phyloP scores from a whole-genome alignment of 2,329 filamentous ascomycete genomes.

The Dichotomopilus funicola region DNA sequence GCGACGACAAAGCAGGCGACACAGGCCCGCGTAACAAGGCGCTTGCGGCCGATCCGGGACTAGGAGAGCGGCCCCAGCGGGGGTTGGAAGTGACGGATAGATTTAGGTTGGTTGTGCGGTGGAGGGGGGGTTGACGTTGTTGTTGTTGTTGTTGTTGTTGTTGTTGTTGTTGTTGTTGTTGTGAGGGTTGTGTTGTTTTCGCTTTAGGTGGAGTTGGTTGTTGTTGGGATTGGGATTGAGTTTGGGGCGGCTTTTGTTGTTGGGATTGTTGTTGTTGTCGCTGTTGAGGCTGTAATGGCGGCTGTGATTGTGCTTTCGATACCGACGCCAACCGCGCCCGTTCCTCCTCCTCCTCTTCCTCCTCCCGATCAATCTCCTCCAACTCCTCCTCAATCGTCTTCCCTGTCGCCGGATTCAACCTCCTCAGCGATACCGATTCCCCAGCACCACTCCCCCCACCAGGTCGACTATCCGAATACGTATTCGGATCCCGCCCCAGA shows the following conservation, averaged over 20 bases:
- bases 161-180: constrained; percentile 7
- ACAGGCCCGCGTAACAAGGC: constrained; percentile 10
- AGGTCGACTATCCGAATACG: constrained; percentile 40
- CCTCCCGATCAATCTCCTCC: constrained; percentile 28
- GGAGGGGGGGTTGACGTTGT: constrained; percentile 1
- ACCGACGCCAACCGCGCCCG: neutral
- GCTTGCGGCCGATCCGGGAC: neutral
- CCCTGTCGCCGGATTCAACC: constrained; percentile 39
- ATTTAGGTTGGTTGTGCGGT: too few species aligned
- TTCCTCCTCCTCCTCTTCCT: constrained; percentile 9
- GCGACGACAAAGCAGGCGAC: neutral
- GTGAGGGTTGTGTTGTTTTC: too few species aligned
- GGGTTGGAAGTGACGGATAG: constrained; percentile 31
- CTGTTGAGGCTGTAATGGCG: too few species aligned
- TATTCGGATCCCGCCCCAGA: constrained; percentile 49
- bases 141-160: constrained; percentile 8
- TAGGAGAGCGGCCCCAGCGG: constrained; percentile 33
- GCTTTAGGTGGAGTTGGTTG: too few species aligned
- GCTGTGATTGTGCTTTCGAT: too few species aligned
- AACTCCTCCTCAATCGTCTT: constrained; percentile 38
- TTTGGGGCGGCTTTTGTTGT: too few species aligned
- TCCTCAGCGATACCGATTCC: constrained; percentile 37
- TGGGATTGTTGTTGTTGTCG: neutral
- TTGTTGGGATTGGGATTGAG: neutral
- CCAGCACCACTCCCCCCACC: neutral